Evolutionary conservation across 345 rosid species (phyloP), one percentile per base, ranked within the genome.

Genomic region (Zanthoxylum bungeanum): DNA sequence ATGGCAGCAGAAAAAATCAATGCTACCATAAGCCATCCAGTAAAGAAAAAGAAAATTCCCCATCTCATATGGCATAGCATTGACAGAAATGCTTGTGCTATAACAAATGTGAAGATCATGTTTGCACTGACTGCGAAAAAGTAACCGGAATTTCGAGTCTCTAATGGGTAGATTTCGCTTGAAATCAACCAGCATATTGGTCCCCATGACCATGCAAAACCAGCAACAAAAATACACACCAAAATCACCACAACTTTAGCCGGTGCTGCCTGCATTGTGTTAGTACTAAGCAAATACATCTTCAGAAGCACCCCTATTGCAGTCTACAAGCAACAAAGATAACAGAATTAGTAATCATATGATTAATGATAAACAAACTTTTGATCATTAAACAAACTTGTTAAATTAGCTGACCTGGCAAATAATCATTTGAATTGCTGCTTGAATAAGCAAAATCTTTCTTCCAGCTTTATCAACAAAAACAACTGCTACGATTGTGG

Each of bases 121-220:
- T 89, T 87, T 64, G 74, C 71, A 57, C 86, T 82, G 0, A 89
- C 95, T 0, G 86, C 86, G 3, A 83, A 71, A 73, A 82, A 81
- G 67, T 73, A 85, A 7, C 90, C 95, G 8, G 86, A 75, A 4
- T 76, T 83, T 12, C 95, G 79, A 17, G 83, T 80, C 73, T 89
- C 89, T 3, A 89, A 31, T 0, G 90, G 89, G 74, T 82, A 89
- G 44, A 76, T 86, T 67, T 87, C 95, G 33, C 92, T 89, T 0
- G 95, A 82, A 63, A 89, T 85, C 17, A 89, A 56, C 95, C 95
- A 89, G 47, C 87, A 83, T 2, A 89, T 46, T 12, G 95, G 95
- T 1, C 92, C 95, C 92, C 95, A 89, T 19, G 95, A 89, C 95
- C 95, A 89, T 1, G 92, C 95, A 68, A 86, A 89, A 25, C 84